Evolutionary conservation across 768 basidiomycete genomes (phyloP), one percentile per base, ranked within the genome.

Genomic region (Trametes coccinea): DNA sequence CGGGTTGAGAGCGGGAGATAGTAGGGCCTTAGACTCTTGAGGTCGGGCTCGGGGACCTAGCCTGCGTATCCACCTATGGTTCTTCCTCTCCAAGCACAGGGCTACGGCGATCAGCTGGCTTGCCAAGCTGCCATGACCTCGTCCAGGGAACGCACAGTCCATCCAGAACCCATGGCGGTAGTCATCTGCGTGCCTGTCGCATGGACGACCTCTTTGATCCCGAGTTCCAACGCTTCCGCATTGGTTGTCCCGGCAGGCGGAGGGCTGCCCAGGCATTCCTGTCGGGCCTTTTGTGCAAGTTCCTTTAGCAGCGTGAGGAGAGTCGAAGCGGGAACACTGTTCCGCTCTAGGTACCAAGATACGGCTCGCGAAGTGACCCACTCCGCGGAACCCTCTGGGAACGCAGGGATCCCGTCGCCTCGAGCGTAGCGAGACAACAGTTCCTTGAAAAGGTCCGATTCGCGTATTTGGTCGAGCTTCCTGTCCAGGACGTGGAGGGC

Each of bases 161-260:
- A 92, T 7, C 88, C 90, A 0, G 85, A 82, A 3, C 86, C 89
- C 29, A 89, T 72, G 10, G 83, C 79, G 5, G 86, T 85, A 22
- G 84, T 85, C 82, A 91, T 83, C 69, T 92, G 94, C 0, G 85
- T 84, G 1, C 95, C 95, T 0, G 95, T 90, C 0, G 86, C 84
- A 69, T 93, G 90, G 62, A 97, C 71, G 8, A 97, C 93, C 69
- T 95, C 90, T 67, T 85, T 88, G 63, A 98, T 93, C 0, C 87
- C 89, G 17, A 71, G 71, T 39, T 82, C 80, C 30, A 82, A 71
- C n/a, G 65, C 63, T 9, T 53, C 61, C 33, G 72, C 53, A 49
- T 80, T 73, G 13, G 59, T 54, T 29, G 73, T 84, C 0, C 87
- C 88, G 6, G 81, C 80, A 0, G 88, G 85, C 1, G 79, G 76